A percentile compares a stretch with the other conserved stretches of the same genome.
Conservation (phyloP, 164 flowering plant species). For the Tetrastigma voinierianum region DNA sequence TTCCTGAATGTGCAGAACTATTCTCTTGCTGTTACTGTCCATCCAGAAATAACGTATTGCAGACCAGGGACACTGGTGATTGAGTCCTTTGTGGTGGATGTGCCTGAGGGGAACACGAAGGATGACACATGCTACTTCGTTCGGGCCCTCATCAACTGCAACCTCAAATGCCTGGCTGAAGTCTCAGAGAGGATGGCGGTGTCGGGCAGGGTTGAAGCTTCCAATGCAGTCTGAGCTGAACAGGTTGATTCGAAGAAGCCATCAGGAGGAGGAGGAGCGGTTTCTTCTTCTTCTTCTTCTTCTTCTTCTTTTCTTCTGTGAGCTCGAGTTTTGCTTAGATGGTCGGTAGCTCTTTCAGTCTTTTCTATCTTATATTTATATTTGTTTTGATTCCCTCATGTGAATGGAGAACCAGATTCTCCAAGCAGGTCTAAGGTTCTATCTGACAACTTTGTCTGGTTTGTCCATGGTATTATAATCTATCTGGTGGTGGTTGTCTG, state of each 20-base stretch:
- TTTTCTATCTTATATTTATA: too few relatives aligned
- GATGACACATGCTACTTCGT: slow-evolving; percentile 67
- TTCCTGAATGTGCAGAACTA: slow-evolving; percentile 45
- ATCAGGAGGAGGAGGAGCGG: too few relatives aligned
- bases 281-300: too few relatives aligned
- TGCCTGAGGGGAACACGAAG: slow-evolving; percentile 62
- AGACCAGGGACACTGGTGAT: too few relatives aligned
- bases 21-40: slow-evolving; percentile 55
- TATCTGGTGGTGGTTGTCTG: neutral
- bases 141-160: slow-evolving; percentile 54
- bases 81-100: slow-evolving; percentile 69
- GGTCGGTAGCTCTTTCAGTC: too few relatives aligned
- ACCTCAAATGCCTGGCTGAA: slow-evolving; percentile 58
- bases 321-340: too few relatives aligned
- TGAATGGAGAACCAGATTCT: too few relatives aligned
- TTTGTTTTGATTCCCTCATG: too few relatives aligned
- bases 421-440: too few relatives aligned
- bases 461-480: slow-evolving; percentile 10
- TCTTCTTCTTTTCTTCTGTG: too few relatives aligned
- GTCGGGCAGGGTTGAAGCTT: slow-evolving; percentile 26
- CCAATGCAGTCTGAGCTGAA: slow-evolving; percentile 12
- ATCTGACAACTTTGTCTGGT: neutral
- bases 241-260: neutral
- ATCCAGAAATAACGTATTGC: slow-evolving; percentile 54
- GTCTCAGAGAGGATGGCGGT: slow-evolving; percentile 68